phyloP scores from a whole-genome alignment of 2,329 filamentous ascomycete species.

The Chaetomium sp. region DNA sequence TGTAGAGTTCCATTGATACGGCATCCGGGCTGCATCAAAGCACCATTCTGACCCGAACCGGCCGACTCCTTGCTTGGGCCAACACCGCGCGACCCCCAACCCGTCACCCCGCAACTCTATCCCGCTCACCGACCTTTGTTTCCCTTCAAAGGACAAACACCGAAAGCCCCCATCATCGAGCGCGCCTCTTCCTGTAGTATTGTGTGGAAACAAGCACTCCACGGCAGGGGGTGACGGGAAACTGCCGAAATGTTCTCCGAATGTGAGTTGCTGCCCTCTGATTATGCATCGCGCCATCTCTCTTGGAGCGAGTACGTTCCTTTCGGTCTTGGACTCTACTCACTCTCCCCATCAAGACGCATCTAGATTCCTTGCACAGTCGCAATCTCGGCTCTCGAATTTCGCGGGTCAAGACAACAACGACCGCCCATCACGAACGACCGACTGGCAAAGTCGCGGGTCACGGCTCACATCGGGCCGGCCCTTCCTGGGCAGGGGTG shows the following conservation, averaged over 20 bases:
- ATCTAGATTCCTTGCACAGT: constrained; percentile 92
- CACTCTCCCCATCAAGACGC: constrained; percentile 61
- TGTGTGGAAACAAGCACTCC: constrained; percentile 11
- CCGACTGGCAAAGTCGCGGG: constrained; percentile 33
- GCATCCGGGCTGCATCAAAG: no score
- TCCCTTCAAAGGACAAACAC: neutral
- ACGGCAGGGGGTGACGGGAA: constrained; percentile 23
- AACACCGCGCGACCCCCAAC: neutral
- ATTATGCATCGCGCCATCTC: neutral
- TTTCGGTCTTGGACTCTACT: neutral
- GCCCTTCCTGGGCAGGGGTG: constrained; percentile 38
- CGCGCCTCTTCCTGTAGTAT: neutral
- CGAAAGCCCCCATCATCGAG: neutral
- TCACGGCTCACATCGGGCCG: constrained; percentile 30
- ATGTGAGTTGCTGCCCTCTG: constrained; percentile 56
- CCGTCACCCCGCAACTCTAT: constrained; percentile 3
- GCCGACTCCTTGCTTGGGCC: neutral
- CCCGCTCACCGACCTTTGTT: neutral
- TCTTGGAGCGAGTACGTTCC: neutral
- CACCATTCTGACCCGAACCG: no score
- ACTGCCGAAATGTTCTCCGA: constrained; percentile 68
- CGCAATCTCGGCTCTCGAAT: constrained; percentile 78
- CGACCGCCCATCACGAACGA: constrained; percentile 31
- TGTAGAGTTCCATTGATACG: no score
- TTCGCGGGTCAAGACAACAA: constrained; percentile 56